phyloP scores from a whole-genome alignment of 208 protist genomes.

The Leishmania arabica region DNA sequence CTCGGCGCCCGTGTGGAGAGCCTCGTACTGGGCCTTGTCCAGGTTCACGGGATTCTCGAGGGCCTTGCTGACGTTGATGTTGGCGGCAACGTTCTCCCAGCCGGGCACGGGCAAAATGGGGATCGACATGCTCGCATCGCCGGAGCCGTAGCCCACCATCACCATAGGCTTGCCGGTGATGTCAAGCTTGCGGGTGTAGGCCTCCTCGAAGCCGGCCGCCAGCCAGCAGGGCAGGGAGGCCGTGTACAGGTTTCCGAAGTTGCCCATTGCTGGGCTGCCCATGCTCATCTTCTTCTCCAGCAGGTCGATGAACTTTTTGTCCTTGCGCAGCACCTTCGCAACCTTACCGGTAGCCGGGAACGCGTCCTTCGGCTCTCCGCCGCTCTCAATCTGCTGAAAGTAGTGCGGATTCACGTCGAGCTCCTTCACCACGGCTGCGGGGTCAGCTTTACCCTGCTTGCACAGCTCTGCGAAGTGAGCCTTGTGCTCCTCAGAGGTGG shows the following conservation, averaged over 20 bases:
- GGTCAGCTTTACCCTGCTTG: slow-evolving; percentile 54
- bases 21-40: slow-evolving; percentile 82
- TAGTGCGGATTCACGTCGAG: slow-evolving; percentile 69
- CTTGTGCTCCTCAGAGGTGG: slow-evolving; percentile 69
- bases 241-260: slow-evolving; percentile 93
- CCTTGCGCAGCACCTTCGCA: slow-evolving; percentile 80
- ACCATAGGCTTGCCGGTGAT: slow-evolving; percentile 88
- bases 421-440: slow-evolving; percentile 56
- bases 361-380: slow-evolving; percentile 69
- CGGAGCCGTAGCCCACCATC: slow-evolving; percentile 89
- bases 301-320: slow-evolving; percentile 77
- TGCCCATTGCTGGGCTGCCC: slow-evolving; percentile 81
- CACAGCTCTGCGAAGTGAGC: slow-evolving; percentile 72
- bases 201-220: slow-evolving; percentile 88
- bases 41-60: slow-evolving; percentile 77
- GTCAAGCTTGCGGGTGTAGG: slow-evolving; percentile 77
- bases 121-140: slow-evolving; percentile 88
- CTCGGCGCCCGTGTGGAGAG: slow-evolving; percentile 72
- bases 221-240: slow-evolving; percentile 91
- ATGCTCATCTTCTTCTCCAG: slow-evolving; percentile 89
- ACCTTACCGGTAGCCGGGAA: slow-evolving; percentile 79
- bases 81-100: slow-evolving; percentile 80
- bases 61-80: slow-evolving; percentile 77
- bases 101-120: slow-evolving; percentile 82
- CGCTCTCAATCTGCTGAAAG: slow-evolving; percentile 80